Evolutionary conservation across 2,329 filamentous ascomycete species (phyloP).

Genomic region (Domatiomyces globalis): DNA sequence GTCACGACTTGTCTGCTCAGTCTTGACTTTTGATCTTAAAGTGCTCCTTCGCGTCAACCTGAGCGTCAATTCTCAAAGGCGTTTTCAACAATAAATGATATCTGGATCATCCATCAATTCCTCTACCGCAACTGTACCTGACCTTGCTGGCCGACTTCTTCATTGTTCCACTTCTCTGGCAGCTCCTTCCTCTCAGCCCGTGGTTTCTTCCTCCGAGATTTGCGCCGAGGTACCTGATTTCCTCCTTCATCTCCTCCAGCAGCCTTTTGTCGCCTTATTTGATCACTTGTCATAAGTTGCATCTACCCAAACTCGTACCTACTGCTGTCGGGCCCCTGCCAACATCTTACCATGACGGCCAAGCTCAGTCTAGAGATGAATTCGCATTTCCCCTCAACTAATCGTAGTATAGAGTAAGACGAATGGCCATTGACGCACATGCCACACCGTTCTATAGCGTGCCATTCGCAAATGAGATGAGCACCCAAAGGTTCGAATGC

Average conservation of each 20-base stretch:
- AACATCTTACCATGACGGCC: constrained; percentile 21
- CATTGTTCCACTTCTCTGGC: constrained; percentile 25
- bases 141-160: constrained; percentile 34
- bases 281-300: no score
- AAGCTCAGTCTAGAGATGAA: constrained; percentile 9
- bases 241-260: constrained; percentile 32
- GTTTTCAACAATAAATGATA: constrained; percentile 26
- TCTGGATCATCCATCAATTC: constrained; percentile 32
- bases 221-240: constrained; percentile 33
- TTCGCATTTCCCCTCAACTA: no score
- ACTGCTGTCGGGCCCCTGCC: no score
- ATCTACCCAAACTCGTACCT: no score
- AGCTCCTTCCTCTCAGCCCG: constrained; percentile 29
- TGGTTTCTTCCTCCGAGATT: constrained; percentile 35
- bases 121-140: constrained; percentile 37
- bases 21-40: constrained; percentile 31
- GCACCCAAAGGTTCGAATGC: no score
- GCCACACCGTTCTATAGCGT: no score
- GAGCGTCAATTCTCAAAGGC: constrained; percentile 30
- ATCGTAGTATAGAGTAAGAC: no score
- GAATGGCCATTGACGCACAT: no score
- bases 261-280: constrained; percentile 30
- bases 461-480: no score
- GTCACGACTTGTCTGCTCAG: constrained; percentile 22
- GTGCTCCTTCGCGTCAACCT: constrained; percentile 33